Evolutionary conservation across 306 rosid species (phyloP).

Genomic region (Bauhinia variegata): DNA sequence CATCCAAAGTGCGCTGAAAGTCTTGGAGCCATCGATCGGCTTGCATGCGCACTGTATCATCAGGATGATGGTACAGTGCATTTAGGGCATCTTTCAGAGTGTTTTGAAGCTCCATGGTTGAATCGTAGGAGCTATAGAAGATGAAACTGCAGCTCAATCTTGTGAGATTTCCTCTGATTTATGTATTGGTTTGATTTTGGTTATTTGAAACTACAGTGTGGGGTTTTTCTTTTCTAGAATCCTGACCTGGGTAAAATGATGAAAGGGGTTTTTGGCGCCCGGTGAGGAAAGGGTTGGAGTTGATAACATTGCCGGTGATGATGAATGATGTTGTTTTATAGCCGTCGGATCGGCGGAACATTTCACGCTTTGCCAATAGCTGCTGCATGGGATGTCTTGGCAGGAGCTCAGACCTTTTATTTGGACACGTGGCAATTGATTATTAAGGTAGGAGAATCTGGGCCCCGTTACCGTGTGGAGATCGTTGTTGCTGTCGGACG

Average conservation of each 20-base stretch:
- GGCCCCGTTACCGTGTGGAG: slow-evolving; percentile 35
- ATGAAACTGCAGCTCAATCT: slow-evolving; percentile 36
- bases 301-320: slow-evolving; percentile 12
- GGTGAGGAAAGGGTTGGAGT: slow-evolving; percentile 44
- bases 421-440: slow-evolving; percentile 49
- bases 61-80: slow-evolving; percentile 98
- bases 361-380: slow-evolving; percentile 36
- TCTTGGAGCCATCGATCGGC: slow-evolving; percentile 99
- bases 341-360: slow-evolving; percentile 45
- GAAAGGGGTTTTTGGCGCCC: slow-evolving; percentile 90
- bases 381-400: not conserved
- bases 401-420: not conserved
- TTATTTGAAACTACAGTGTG: slow-evolving; percentile 25
- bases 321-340: not conserved
- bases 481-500: slow-evolving; percentile 30
- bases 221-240: slow-evolving; percentile 15
- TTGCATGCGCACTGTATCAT: slow-evolving; percentile 79
- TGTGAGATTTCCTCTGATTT: slow-evolving; percentile 32
- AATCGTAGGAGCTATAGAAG: slow-evolving; percentile 29
- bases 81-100: slow-evolving; percentile 96
- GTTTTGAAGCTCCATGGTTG: slow-evolving; percentile 89
- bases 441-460: not conserved
- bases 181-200: slow-evolving; percentile 14
- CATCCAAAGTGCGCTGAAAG: slow-evolving; percentile 94
- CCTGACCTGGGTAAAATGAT: slow-evolving; percentile 34